These are phyloP conservation scores for Selenicereus undatus DNA, from an alignment of 148 eudicot genomes.

Conservation along the genomic window DNA sequence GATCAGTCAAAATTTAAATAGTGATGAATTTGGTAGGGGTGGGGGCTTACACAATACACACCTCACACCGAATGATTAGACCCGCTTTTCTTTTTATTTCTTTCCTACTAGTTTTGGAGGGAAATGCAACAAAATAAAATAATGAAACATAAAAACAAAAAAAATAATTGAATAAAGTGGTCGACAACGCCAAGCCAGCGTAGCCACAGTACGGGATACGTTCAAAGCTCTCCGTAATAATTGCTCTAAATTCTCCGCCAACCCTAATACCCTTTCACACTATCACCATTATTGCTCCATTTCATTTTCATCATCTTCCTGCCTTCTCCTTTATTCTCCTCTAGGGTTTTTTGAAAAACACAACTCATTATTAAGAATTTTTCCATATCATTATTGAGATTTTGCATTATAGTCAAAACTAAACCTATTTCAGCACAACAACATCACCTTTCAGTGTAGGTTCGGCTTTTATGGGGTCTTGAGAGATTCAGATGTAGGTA, in stretches of 20 bases:
- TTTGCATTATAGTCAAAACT: too few species aligned
- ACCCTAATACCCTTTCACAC: background rate
- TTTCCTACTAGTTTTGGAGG: conserved; percentile 12
- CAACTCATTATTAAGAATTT: too few species aligned
- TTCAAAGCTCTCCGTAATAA: background rate
- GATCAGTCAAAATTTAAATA: too few species aligned
- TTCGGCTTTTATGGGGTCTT: too few species aligned
- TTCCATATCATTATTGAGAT: background rate
- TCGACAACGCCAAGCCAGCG: background rate
- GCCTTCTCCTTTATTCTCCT: background rate
- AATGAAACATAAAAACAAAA: too few species aligned
- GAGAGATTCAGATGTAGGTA: too few species aligned
- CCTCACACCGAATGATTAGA: conserved; percentile 17
- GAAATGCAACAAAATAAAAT: background rate
- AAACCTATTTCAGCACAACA: too few species aligned
- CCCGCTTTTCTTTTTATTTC: background rate
- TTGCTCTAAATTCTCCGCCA: background rate
- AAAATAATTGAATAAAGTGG: background rate
- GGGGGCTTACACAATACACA: background rate
- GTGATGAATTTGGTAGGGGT: background rate
- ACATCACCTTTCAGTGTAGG: too few species aligned
- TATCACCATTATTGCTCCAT: background rate
- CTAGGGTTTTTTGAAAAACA: background rate
- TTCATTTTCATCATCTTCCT: background rate
- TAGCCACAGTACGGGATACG: background rate